phyloP scores from a whole-genome alignment of 352 stramenopile genomes.

The Phytophthora idaei region DNA sequence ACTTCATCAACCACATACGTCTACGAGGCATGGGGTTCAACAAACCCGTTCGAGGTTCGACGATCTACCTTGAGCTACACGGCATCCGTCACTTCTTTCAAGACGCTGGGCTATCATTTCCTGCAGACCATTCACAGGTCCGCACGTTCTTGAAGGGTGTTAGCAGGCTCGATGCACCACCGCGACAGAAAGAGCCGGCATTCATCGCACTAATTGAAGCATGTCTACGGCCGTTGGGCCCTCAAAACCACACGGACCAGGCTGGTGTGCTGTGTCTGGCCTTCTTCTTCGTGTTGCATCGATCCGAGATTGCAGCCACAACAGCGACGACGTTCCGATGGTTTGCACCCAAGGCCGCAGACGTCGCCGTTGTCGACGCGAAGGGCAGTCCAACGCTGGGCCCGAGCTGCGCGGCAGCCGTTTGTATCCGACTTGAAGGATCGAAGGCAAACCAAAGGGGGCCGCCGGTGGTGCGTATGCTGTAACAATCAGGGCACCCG shows the following conservation, averaged over 20 bases:
- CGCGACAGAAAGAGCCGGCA: background rate
- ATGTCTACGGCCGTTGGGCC: background rate
- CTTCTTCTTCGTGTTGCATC: background rate
- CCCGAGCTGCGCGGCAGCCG: too few species aligned
- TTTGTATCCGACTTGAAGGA: background rate
- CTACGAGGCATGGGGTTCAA: background rate
- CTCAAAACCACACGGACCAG: background rate
- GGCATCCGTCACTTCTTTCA: background rate
- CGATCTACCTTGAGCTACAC: background rate
- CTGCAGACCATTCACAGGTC: background rate
- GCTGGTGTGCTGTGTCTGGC: background rate
- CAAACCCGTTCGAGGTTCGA: background rate
- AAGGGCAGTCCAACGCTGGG: too few species aligned
- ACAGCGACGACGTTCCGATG: background rate
- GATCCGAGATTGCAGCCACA: conserved; percentile 5
- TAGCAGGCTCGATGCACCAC: background rate
- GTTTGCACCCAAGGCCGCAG: background rate
- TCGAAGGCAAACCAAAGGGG: conserved; percentile 13
- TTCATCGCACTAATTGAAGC: background rate
- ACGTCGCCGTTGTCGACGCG: too few species aligned
- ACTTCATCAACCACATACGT: background rate
- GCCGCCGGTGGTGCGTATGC: background rate
- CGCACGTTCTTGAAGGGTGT: background rate
- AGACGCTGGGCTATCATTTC: background rate
- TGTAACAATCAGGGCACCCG: conserved; percentile 3